phyloP scores from a whole-genome alignment of 2,329 filamentous ascomycete genomes.

The Talaromyces marneffei region DNA sequence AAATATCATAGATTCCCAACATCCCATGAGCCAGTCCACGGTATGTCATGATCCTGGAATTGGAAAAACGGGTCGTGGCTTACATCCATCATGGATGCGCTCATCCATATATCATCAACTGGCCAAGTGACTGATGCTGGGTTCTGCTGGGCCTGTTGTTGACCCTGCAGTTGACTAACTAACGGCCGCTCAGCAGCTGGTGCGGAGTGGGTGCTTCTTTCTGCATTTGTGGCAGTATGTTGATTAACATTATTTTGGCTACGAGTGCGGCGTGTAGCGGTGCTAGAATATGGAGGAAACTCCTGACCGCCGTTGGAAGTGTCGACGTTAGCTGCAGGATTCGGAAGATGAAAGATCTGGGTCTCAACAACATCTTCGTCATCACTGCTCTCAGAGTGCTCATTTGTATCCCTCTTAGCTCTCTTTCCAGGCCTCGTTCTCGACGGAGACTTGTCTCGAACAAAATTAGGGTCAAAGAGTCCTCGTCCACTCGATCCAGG shows the following conservation, averaged over 20 bases:
- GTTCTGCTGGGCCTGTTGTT: constrained; percentile 6
- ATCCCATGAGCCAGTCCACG: constrained; percentile 26
- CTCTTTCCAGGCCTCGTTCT: background rate
- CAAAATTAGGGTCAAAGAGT: constrained; percentile 23
- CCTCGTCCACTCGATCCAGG: constrained; percentile 13
- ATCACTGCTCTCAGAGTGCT: background rate
- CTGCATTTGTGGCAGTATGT: background rate
- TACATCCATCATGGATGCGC: constrained; percentile 25
- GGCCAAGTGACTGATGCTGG: constrained; percentile 16
- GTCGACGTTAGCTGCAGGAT: constrained; percentile 19
- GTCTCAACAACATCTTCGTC: constrained; percentile 21
- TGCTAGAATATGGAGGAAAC: constrained; percentile 25
- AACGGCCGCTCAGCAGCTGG: constrained; percentile 6
- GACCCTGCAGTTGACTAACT: constrained; percentile 12
- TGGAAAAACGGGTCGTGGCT: constrained; percentile 27
- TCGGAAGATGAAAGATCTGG: constrained; percentile 26
- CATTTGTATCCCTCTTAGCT: background rate
- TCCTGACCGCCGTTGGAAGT: constrained; percentile 27
- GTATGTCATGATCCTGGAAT: constrained; percentile 24
- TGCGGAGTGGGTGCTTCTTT: constrained; percentile 5
- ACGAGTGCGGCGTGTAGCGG: constrained; percentile 4
- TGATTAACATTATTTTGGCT: background rate
- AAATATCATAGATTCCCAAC: constrained; percentile 20
- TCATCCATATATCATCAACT: constrained; percentile 18
- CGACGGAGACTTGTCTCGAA: constrained; percentile 8